Evolutionary conservation across 192 early-diverging fungal species (phyloP).

Genomic region (Backusella circina): DNA sequence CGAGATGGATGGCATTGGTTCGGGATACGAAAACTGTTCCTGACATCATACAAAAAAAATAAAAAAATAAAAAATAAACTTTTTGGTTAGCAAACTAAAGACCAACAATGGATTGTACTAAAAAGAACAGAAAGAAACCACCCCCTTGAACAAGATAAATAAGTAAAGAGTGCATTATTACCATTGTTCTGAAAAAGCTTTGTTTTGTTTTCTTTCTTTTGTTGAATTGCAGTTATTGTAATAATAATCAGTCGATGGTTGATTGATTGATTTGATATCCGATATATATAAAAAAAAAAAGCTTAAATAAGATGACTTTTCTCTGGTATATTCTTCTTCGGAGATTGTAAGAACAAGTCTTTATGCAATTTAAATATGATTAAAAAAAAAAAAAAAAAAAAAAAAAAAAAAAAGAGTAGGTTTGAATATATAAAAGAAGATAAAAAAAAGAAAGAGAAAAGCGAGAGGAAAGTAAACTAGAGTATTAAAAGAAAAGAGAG

Average conservation of each 20-base stretch:
- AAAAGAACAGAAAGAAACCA: not conserved
- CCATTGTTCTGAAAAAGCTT: not conserved
- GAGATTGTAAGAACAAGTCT: not conserved
- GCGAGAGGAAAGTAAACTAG: not conserved
- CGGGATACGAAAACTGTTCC: conserved; percentile 3
- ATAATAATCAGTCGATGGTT: not conserved
- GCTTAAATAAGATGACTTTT: not conserved
- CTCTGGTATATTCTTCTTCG: not conserved
- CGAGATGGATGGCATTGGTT: conserved; percentile 12
- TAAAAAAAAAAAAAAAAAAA: not conserved
- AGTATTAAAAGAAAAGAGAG: too few relatives aligned
- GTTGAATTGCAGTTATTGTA: not conserved
- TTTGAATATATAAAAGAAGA: not conserved
- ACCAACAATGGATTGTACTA: too few relatives aligned
- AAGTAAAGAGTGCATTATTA: not conserved
- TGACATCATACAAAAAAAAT: not conserved
- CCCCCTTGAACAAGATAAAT: not conserved
- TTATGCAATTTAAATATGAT: not conserved
- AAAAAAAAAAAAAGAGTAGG: not conserved
- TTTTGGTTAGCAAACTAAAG: not conserved
- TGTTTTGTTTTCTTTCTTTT: too few relatives aligned
- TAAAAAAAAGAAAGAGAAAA: not conserved
- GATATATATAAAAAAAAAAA: not conserved
- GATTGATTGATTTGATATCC: not conserved
- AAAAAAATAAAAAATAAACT: not conserved